phyloP scores from a whole-genome alignment of 495 filamentous ascomycete genomes.

The Cercophora newfieldiana region DNA sequence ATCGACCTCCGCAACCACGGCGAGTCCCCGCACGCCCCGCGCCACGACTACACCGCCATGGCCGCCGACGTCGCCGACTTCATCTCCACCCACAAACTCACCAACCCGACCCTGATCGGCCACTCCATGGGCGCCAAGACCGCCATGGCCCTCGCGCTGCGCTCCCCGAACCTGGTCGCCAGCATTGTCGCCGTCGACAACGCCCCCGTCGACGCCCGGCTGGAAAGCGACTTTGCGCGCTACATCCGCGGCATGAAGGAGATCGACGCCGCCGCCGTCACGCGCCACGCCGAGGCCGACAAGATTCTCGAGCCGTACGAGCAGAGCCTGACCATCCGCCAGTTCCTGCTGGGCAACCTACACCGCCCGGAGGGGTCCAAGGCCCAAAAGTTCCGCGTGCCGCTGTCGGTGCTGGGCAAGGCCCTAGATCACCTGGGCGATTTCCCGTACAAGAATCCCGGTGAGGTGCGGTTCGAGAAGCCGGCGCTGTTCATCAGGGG shows the following conservation, averaged over 20 bases:
- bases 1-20: conserved; percentile 95
- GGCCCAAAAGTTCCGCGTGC: conserved; percentile 47
- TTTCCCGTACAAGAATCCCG: conserved; percentile 76
- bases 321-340: conserved; percentile 73
- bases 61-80: conserved; percentile 85
- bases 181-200: conserved; percentile 88
- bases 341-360: conserved; percentile 93
- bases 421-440: conserved; percentile 65
- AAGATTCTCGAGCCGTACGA: conserved; percentile 77
- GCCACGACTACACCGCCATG: conserved; percentile 83
- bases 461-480: conserved; percentile 63
- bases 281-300: conserved; percentile 75
- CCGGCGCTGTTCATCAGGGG: conserved; percentile 83
- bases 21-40: conserved; percentile 72
- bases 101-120: conserved; percentile 75
- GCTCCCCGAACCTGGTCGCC: conserved; percentile 60
- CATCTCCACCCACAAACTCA: conserved; percentile 69
- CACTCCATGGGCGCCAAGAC: conserved; percentile 99
- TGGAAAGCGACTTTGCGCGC: conserved; percentile 71
- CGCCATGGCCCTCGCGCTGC: conserved; percentile 84
- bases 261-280: conserved; percentile 67
- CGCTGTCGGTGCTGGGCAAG: conserved; percentile 40
- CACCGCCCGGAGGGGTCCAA: conserved; percentile 42
- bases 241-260: conserved; percentile 85
- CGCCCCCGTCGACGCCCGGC: conserved; percentile 75